Conservation (phyloP, 179 eudicot genomes). For the Pouteria campechiana region DNA sequence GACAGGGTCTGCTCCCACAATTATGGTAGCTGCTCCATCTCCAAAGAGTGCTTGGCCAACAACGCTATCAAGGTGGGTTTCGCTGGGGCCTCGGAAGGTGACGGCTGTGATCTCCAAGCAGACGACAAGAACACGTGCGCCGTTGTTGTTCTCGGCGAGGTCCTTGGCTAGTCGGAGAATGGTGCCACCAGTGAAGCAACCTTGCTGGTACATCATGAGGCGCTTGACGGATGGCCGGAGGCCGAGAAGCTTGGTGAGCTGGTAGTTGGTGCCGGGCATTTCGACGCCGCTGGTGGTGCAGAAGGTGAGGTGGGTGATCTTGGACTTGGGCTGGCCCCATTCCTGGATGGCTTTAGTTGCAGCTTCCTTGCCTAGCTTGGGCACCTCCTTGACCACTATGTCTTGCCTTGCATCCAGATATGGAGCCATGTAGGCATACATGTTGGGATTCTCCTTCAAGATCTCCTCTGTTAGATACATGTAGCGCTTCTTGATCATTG, state of each 20-base stretch:
- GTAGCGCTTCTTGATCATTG: slow-evolving; percentile 15
- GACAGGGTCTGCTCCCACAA: slow-evolving; percentile 12
- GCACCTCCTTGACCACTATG: slow-evolving; percentile 17
- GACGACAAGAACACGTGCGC: slow-evolving; percentile 13
- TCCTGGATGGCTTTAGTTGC: slow-evolving; percentile 20
- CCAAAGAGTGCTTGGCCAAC: slow-evolving; percentile 16
- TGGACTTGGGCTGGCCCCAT: slow-evolving; percentile 19
- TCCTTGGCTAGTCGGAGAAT: slow-evolving; percentile 25
- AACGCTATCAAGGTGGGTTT: slow-evolving; percentile 7
- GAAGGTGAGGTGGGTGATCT: slow-evolving; percentile 16
- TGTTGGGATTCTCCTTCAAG: slow-evolving; percentile 9
- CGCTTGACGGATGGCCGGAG: slow-evolving; percentile 20
- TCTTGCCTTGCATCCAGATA: slow-evolving; percentile 14
- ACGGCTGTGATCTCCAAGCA: slow-evolving; percentile 12
- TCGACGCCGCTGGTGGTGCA: slow-evolving; percentile 20
- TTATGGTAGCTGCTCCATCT: slow-evolving; percentile 14
- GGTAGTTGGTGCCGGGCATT: slow-evolving; percentile 20
- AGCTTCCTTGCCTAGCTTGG: slow-evolving; percentile 24
- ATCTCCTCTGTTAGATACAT: slow-evolving; percentile 14
- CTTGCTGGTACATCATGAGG: slow-evolving; percentile 25
- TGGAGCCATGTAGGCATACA: slow-evolving; percentile 17
- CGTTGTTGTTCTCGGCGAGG: slow-evolving; percentile 21
- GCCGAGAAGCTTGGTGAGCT: slow-evolving; percentile 19
- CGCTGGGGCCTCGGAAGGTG: slow-evolving; percentile 9
- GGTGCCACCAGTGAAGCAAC: slow-evolving; percentile 25